Evolutionary conservation across 768 basidiomycete species (phyloP).

Genomic region (Dendrothele bispora): DNA sequence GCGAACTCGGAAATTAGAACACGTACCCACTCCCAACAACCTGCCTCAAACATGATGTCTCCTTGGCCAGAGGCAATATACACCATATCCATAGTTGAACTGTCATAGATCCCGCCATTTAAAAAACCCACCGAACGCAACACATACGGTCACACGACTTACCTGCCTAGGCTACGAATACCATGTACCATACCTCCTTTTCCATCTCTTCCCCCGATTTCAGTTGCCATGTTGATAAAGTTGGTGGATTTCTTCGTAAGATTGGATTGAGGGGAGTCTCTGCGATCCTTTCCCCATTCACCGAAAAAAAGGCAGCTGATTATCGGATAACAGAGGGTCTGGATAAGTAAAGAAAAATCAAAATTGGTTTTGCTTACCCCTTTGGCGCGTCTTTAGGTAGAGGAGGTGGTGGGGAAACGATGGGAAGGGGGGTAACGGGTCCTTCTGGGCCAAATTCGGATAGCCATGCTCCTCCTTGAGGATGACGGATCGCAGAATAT

Average conservation of each 20-base stretch:
- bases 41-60: conserved; percentile 27
- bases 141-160: too few relatives aligned
- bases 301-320: conserved; percentile 23
- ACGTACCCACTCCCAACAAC: conserved; percentile 27
- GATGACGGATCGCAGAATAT: conserved; percentile 23
- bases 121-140: too few relatives aligned
- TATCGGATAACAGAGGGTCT: too few relatives aligned
- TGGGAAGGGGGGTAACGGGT: conserved; percentile 17
- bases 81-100: conserved; percentile 24
- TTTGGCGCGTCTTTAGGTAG: conserved; percentile 22
- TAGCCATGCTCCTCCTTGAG: conserved; percentile 23
- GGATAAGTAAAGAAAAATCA: neutral
- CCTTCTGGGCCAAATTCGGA: conserved; percentile 20
- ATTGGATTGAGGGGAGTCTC: conserved; percentile 20
- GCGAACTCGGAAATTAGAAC: neutral
- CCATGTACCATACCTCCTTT: conserved; percentile 26
- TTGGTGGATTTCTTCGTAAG: conserved; percentile 20
- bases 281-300: conserved; percentile 25
- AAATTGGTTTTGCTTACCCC: conserved; percentile 10
- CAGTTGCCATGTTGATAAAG: conserved; percentile 24
- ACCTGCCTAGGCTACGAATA: conserved; percentile 24
- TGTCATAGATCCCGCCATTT: too few relatives aligned
- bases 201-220: conserved; percentile 20
- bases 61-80: conserved; percentile 24
- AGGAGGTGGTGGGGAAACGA: conserved; percentile 20